A percentile compares a stretch with the other conserved stretches of the same genome.
phyloP scores from a whole-genome alignment of 2,329 filamentous ascomycete genomes.

The Penicillium sp. region DNA sequence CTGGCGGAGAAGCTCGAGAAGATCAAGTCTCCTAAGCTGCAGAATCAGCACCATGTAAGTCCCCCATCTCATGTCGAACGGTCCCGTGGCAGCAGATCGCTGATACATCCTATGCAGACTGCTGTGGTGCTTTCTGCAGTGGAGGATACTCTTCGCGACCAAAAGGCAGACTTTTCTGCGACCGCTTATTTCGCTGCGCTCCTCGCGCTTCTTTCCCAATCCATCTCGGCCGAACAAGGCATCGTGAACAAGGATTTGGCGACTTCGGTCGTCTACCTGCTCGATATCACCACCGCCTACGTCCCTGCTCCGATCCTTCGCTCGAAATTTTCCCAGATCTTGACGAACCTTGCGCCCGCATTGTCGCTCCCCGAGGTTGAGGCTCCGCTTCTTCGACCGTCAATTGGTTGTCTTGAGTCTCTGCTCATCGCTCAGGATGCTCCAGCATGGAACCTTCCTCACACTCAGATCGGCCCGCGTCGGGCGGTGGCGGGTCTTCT shows the following conservation, averaged over 20 bases:
- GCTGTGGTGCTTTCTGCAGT: conserved; percentile 84
- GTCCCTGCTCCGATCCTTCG: conserved; percentile 83
- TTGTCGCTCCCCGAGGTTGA: conserved; percentile 78
- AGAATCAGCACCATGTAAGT: conserved; percentile 86
- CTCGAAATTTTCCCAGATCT: conserved; percentile 91
- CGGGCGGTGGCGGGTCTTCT: conserved; percentile 83
- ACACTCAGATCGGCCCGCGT: conserved; percentile 78
- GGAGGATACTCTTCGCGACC: conserved; percentile 86
- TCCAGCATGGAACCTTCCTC: conserved; percentile 79
- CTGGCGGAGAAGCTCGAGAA: conserved; percentile 92
- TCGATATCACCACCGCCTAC: conserved; percentile 85
- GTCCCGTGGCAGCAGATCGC: conserved; percentile 1
- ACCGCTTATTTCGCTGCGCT: conserved; percentile 97
- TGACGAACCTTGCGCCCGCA: conserved; percentile 79
- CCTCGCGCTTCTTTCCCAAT: conserved; percentile 78
- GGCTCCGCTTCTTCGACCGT: conserved; percentile 78
- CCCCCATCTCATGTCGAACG: background rate
- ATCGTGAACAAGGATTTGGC: conserved; percentile 77
- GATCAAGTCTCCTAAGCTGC: conserved; percentile 93
- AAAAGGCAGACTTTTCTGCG: conserved; percentile 76
- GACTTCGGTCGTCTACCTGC: conserved; percentile 86
- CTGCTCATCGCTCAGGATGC: conserved; percentile 85
- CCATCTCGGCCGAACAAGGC: conserved; percentile 60
- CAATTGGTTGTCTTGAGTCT: conserved; percentile 91
- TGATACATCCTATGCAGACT: conserved; percentile 21